Evolutionary conservation across 2,329 filamentous ascomycete genomes (phyloP).

Genomic region (Fusarium sp.): DNA sequence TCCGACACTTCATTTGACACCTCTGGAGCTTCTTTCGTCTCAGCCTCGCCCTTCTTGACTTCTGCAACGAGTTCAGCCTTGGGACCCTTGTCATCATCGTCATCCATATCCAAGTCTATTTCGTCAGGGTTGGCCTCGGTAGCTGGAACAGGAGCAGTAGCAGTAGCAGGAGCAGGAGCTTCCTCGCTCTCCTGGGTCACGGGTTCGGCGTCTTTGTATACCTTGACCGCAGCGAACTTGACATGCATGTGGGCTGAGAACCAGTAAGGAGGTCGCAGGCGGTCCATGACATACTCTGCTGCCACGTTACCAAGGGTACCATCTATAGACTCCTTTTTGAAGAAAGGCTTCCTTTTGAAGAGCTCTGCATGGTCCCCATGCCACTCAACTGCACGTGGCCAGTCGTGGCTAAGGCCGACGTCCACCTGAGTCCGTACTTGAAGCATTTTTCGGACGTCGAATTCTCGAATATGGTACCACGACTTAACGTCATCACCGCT

Average conservation of each 20-base stretch:
- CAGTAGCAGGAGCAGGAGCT: neutral
- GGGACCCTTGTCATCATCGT: slow-evolving; percentile 51
- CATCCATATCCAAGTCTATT: slow-evolving; percentile 74
- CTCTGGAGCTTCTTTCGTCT: slow-evolving; percentile 15
- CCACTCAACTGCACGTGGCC: slow-evolving; percentile 86
- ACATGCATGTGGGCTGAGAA: slow-evolving; percentile 94
- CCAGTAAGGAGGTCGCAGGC: slow-evolving; percentile 85
- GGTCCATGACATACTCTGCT: slow-evolving; percentile 81
- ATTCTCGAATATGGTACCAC: slow-evolving; percentile 89
- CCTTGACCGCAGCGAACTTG: slow-evolving; percentile 79
- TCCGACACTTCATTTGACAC: slow-evolving; percentile 60
- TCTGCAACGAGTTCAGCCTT: neutral
- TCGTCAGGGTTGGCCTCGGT: slow-evolving; percentile 68
- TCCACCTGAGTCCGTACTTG: slow-evolving; percentile 89
- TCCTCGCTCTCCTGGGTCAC: slow-evolving; percentile 15
- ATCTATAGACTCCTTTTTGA: slow-evolving; percentile 77
- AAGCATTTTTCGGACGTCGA: slow-evolving; percentile 90
- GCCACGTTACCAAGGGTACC: slow-evolving; percentile 83
- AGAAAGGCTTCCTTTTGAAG: slow-evolving; percentile 77
- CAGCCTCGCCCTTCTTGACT: neutral
- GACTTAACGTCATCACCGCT: slow-evolving; percentile 77
- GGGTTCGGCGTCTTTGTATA: slow-evolving; percentile 56
- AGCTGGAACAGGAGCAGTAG: neutral
- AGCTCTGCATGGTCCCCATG: slow-evolving; percentile 75
- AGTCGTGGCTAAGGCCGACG: slow-evolving; percentile 92